Evolutionary conservation across 2,329 filamentous ascomycete species (phyloP).

Genomic region (Penicillium sp.): DNA sequence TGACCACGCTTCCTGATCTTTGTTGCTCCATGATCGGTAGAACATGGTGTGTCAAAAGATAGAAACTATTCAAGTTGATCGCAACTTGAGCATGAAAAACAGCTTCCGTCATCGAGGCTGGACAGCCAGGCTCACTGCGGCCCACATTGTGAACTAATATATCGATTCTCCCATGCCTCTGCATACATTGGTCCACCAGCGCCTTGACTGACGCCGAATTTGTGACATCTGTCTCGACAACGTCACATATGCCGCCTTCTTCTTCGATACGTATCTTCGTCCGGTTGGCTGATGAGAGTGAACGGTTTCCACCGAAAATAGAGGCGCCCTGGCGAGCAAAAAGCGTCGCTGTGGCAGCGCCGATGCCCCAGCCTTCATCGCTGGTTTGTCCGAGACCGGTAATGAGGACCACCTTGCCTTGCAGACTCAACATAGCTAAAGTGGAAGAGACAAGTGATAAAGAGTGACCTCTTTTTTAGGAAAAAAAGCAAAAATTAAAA

Average conservation of each 20-base stretch:
- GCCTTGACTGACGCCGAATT: conserved; percentile 34
- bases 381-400: conserved; percentile 14
- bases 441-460: not conserved
- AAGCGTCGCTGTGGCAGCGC: conserved; percentile 10
- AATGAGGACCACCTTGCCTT: conserved; percentile 13
- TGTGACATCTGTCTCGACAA: conserved; percentile 11
- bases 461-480: not conserved
- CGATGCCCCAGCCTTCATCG: conserved; percentile 17
- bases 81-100: conserved; percentile 59
- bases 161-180: conserved; percentile 61
- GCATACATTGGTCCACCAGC: conserved; percentile 57
- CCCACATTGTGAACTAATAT: conserved; percentile 67
- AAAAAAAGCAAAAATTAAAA: not conserved
- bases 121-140: conserved; percentile 57
- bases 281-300: conserved; percentile 7
- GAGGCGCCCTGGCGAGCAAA: conserved; percentile 9
- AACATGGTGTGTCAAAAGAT: conserved; percentile 53
- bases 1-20: conserved; percentile 48
- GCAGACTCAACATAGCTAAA: conserved; percentile 20
- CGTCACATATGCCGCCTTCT: conserved; percentile 11
- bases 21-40: conserved; percentile 32
- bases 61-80: conserved; percentile 62
- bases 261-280: conserved; percentile 11
- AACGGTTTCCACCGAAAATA: conserved; percentile 13
- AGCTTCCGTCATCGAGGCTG: conserved; percentile 54